Conservation (phyloP, 1,284 basidiomycete species). For the Ustilago esculenta region DNA sequence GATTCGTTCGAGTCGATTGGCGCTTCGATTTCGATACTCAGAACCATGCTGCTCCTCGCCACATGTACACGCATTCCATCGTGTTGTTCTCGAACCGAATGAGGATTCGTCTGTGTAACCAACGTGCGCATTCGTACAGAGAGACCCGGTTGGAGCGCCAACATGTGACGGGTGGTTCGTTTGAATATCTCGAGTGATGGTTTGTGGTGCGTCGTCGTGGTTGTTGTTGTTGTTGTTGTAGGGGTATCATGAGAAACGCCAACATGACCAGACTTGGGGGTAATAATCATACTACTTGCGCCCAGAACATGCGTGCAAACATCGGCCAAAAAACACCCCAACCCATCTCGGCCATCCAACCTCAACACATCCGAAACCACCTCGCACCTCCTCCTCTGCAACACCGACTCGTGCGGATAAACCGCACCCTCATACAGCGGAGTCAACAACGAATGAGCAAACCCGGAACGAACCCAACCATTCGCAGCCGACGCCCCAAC, state of each 20-base stretch:
- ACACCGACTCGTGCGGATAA: slow-evolving; percentile 46
- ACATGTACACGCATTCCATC: too few relatives aligned
- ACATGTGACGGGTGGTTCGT: slow-evolving; percentile 29
- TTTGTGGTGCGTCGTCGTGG: not conserved
- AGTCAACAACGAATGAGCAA: slow-evolving; percentile 39
- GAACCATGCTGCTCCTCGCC: slow-evolving; percentile 24
- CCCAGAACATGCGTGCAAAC: too few relatives aligned
- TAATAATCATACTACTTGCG: too few relatives aligned
- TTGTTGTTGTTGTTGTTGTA: slow-evolving; percentile 2
- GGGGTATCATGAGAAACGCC: too few relatives aligned
- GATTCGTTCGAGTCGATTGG: too few relatives aligned
- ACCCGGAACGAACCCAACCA: slow-evolving; percentile 20
- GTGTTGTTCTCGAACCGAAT: slow-evolving; percentile 6
- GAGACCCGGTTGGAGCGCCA: slow-evolving; percentile 39
- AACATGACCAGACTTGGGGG: too few relatives aligned
- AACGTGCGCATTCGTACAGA: slow-evolving; percentile 54
- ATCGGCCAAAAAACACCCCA: slow-evolving; percentile 38
- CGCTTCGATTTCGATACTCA: slow-evolving; percentile 50
- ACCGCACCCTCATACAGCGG: slow-evolving; percentile 46
- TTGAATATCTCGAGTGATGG: slow-evolving; percentile 35
- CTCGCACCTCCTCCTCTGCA: slow-evolving; percentile 32
- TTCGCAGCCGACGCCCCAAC: too few relatives aligned
- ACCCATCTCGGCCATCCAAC: slow-evolving; percentile 40
- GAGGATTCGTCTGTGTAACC: slow-evolving; percentile 16
- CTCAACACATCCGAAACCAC: slow-evolving; percentile 32